A percentile compares a stretch with the other conserved stretches of the same genome.
phyloP scores from a whole-genome alignment of 805 yeast species.

The Saccharomycopsis javanensis region DNA sequence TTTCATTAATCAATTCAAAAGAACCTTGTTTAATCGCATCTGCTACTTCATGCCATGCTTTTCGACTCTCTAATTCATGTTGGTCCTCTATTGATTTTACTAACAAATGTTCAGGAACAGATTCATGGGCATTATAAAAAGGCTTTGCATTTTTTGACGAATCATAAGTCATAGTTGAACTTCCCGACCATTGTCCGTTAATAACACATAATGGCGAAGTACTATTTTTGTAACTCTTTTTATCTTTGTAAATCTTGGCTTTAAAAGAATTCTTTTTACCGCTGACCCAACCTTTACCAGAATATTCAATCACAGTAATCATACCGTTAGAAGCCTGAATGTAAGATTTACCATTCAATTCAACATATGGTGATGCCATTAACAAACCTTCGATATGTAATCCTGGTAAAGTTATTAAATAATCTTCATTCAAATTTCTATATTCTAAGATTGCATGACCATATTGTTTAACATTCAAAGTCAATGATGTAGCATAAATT shows the following conservation, averaged over 20 bases:
- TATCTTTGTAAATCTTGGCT: conserved; percentile 62
- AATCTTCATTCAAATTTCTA: conserved; percentile 54
- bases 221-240: conserved; percentile 38
- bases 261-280: conserved; percentile 93
- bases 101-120: conserved; percentile 42
- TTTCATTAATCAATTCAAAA: conserved; percentile 62
- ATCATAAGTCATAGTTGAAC: conserved; percentile 53
- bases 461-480: conserved; percentile 78
- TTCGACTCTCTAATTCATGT: conserved; percentile 70
- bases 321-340: conserved; percentile 80
- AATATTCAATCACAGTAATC: conserved; percentile 60
- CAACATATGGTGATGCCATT: conserved; percentile 89
- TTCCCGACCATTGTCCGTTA: conserved; percentile 87
- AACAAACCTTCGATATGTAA: conserved; percentile 90
- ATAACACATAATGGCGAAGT: conserved; percentile 69
- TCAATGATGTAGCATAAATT: conserved; percentile 54
- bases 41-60: conserved; percentile 86
- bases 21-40: conserved; percentile 72
- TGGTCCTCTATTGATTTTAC: conserved; percentile 83
- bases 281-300: conserved; percentile 90
- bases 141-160: conserved; percentile 37
- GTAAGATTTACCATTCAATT: conserved; percentile 79
- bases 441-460: conserved; percentile 79
- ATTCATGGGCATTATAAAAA: conserved; percentile 53
- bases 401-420: conserved; percentile 83